These are phyloP conservation scores for Polygonum aviculare DNA, from an alignment of 148 eudicot genomes.

Conservation along the genomic window DNA sequence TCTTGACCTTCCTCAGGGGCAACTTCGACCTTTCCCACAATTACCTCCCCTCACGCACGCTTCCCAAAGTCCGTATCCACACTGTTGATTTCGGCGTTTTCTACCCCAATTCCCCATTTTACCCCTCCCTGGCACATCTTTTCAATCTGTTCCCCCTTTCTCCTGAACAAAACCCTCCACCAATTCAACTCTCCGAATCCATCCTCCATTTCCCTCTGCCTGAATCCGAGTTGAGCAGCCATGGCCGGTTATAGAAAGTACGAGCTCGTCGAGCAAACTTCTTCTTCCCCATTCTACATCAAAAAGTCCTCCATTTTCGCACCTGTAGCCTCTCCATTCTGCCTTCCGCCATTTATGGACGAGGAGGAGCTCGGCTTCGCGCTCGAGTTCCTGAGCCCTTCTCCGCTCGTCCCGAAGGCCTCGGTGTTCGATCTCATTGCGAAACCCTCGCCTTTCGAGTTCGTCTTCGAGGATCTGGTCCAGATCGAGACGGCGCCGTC, in stretches of 20 bases:
- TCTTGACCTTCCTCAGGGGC: background rate
- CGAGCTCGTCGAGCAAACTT: conserved; percentile 32
- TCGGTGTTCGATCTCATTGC: conserved; percentile 14
- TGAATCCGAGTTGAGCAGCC: background rate
- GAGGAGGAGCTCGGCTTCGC: conserved; percentile 26
- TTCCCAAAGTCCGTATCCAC: background rate
- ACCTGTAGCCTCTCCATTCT: conserved; percentile 13
- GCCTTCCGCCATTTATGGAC: conserved; percentile 18
- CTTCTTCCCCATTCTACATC: conserved; percentile 16
- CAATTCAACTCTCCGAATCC: background rate
- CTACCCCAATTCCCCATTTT: background rate
- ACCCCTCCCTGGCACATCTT: background rate
- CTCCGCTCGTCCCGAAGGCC: conserved; percentile 1
- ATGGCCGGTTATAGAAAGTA: conserved; percentile 37
- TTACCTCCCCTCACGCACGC: background rate
- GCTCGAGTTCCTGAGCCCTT: conserved; percentile 28
- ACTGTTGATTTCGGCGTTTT: background rate
- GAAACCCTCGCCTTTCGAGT: conserved; percentile 16
- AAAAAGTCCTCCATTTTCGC: conserved; percentile 29
- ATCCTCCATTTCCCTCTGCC: conserved; percentile 8
- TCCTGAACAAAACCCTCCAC: background rate
- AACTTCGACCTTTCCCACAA: background rate
- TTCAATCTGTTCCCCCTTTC: background rate
- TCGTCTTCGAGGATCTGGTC: conserved; percentile 36
- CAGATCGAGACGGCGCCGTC: conserved; percentile 32